phyloP scores from a whole-genome alignment of 2,329 filamentous ascomycete genomes.

The Xylaria arbuscula region DNA sequence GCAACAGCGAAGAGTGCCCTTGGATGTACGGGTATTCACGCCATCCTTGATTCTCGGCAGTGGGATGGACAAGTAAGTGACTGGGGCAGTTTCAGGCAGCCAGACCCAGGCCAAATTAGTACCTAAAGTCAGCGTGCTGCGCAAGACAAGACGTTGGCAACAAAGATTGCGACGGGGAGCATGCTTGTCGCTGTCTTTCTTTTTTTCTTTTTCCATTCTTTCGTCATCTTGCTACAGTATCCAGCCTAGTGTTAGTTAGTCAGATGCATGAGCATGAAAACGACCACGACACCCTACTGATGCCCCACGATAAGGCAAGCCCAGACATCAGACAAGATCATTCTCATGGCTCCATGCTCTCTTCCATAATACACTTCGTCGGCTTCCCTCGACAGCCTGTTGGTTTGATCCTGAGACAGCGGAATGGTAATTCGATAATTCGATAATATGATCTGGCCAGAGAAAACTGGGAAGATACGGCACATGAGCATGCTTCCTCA shows the following conservation, averaged over 20 bases:
- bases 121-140: conserved; percentile 7
- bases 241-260: conserved; percentile 9
- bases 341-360: conserved; percentile 8
- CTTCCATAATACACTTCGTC: conserved; percentile 13
- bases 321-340: conserved; percentile 3
- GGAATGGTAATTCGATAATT: conserved; percentile 14
- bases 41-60: conserved; percentile 9
- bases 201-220: conserved; percentile 1
- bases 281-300: neutral
- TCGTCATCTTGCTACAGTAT: conserved; percentile 22
- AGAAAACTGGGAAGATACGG: conserved; percentile 21
- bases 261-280: conserved; percentile 5
- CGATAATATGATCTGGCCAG: conserved; percentile 24
- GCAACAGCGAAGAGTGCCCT: neutral
- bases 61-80: conserved; percentile 20
- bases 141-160: conserved; percentile 17
- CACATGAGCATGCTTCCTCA: conserved; percentile 24
- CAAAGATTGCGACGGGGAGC: conserved; percentile 14
- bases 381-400: neutral
- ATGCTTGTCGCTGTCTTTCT: conserved; percentile 18
- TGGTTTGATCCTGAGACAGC: conserved; percentile 32
- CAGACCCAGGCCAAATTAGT: conserved; percentile 17
- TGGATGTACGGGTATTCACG: conserved; percentile 2
- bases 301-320: neutral
- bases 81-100: conserved; percentile 23